These are phyloP conservation scores for Capsicum chinense DNA, from an alignment of 257 asterid species.

Conservation along the genomic window DNA sequence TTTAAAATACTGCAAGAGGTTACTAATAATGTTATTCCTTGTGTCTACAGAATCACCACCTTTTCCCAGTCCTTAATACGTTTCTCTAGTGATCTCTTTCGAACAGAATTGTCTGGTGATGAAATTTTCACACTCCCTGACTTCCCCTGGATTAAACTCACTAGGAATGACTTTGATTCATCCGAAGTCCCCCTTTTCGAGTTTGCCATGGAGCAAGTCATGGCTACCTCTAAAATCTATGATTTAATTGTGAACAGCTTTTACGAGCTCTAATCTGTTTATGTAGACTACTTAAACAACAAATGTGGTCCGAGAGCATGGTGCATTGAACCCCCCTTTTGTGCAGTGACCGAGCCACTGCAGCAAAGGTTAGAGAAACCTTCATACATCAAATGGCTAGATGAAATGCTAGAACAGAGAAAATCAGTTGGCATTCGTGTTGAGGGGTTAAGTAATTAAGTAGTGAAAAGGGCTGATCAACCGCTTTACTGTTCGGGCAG, in stretches of 20 bases:
- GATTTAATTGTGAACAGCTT: slow-evolving; percentile 62
- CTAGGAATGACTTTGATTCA: slow-evolving; percentile 53
- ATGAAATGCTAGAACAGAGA: slow-evolving; percentile 40
- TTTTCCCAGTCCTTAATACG: neutral
- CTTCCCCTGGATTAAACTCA: slow-evolving; percentile 58
- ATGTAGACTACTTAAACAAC: slow-evolving; percentile 35
- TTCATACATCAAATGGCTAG: slow-evolving; percentile 65
- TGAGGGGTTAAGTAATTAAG: too few species aligned
- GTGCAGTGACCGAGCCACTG: slow-evolving; percentile 38
- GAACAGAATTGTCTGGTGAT: slow-evolving; percentile 37
- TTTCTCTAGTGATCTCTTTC: neutral
- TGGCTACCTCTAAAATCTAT: slow-evolving; percentile 43
- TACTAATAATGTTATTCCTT: too few species aligned
- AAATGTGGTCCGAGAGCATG: slow-evolving; percentile 28
- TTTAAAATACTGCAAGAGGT: too few species aligned
- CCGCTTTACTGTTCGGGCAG: too few species aligned
- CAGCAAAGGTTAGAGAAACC: slow-evolving; percentile 17
- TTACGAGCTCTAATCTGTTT: slow-evolving; percentile 55
- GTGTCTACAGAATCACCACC: too few species aligned
- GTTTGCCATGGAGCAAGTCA: slow-evolving; percentile 23
- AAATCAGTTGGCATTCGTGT: slow-evolving; percentile 61
- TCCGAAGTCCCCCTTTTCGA: slow-evolving; percentile 47
- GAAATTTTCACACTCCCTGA: slow-evolving; percentile 44
- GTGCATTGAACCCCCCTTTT: slow-evolving; percentile 73
- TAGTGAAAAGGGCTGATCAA: too few species aligned